phyloP scores from a whole-genome alignment of 768 basidiomycete species.

The Neoboletus subvelutipes region DNA sequence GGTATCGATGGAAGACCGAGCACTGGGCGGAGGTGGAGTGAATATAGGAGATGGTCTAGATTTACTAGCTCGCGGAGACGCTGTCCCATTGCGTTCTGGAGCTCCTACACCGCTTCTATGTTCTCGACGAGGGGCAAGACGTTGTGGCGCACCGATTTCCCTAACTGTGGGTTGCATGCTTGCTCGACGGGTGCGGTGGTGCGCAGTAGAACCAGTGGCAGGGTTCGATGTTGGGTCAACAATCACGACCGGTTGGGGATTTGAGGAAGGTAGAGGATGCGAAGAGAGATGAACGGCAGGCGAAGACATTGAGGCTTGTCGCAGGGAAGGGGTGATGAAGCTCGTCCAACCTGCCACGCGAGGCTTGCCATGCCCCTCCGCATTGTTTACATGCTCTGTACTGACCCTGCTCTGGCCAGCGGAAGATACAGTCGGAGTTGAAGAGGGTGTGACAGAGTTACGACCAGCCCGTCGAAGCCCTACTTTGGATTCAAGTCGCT shows the following conservation, averaged over 20 bases:
- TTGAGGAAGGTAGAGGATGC: slow-evolving; percentile 53
- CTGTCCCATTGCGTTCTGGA: slow-evolving; percentile 31
- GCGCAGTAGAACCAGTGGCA: slow-evolving; percentile 46
- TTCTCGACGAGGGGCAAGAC: slow-evolving; percentile 36
- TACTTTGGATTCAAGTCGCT: slow-evolving; percentile 49
- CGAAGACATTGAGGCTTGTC: slow-evolving; percentile 72
- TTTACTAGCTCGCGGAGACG: slow-evolving; percentile 32
- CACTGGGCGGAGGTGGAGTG: slow-evolving; percentile 27
- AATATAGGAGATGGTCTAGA: slow-evolving; percentile 34
- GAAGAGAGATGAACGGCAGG: slow-evolving; percentile 68
- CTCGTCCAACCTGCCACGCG: slow-evolving; percentile 54
- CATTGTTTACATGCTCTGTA: slow-evolving; percentile 36
- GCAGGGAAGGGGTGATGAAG: slow-evolving; percentile 65
- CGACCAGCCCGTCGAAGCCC: slow-evolving; percentile 47
- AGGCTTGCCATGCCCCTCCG: slow-evolving; percentile 37
- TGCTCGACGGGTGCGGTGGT: slow-evolving; percentile 43
- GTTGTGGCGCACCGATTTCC: slow-evolving; percentile 44
- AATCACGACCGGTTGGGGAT: slow-evolving; percentile 47
- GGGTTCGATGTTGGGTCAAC: slow-evolving; percentile 49
- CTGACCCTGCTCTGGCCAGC: slow-evolving; percentile 22
- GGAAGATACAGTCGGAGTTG: slow-evolving; percentile 39
- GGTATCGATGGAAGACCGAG: slow-evolving; percentile 36
- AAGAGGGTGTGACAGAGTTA: slow-evolving; percentile 39
- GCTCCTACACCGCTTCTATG: slow-evolving; percentile 21
- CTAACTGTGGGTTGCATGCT: slow-evolving; percentile 34